Evolutionary conservation across 2,329 filamentous ascomycete species (phyloP).

Genomic region (Penicillium sp.): DNA sequence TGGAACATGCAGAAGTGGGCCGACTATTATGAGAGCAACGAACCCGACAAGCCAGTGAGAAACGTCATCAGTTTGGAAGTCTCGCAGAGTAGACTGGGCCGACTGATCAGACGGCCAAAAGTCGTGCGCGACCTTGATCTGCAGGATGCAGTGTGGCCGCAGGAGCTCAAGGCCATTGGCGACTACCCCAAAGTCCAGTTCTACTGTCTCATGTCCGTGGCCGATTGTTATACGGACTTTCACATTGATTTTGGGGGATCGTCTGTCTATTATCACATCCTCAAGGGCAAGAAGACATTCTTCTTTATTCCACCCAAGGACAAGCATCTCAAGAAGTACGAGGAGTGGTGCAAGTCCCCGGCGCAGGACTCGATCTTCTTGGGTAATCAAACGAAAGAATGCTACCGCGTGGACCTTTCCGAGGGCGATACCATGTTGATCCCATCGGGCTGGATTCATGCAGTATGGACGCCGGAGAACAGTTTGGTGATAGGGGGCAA

Average conservation of each 20-base stretch:
- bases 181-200: slow-evolving; percentile 61
- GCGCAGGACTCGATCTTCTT: slow-evolving; percentile 62
- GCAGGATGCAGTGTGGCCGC: slow-evolving; percentile 48
- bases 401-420: slow-evolving; percentile 59
- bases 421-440: slow-evolving; percentile 66
- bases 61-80: slow-evolving; percentile 67
- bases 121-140: slow-evolving; percentile 58
- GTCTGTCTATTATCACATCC: slow-evolving; percentile 64
- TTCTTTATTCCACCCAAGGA: slow-evolving; percentile 66
- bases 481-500: slow-evolving; percentile 67
- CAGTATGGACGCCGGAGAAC: slow-evolving; percentile 64
- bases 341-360: slow-evolving; percentile 63
- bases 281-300: slow-evolving; percentile 64
- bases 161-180: slow-evolving; percentile 47
- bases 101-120: slow-evolving; percentile 57
- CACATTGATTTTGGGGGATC: slow-evolving; percentile 68
- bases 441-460: slow-evolving; percentile 66
- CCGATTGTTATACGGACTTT: slow-evolving; percentile 66
- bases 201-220: slow-evolving; percentile 65
- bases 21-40: slow-evolving; percentile 59
- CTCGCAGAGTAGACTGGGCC: slow-evolving; percentile 57
- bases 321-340: slow-evolving; percentile 63
- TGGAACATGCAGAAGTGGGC: slow-evolving; percentile 63
- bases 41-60: slow-evolving; percentile 53
- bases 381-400: slow-evolving; percentile 59